Conservation (phyloP, 192 early-diverging fungal species). For the Geranomyces michiganensis region DNA sequence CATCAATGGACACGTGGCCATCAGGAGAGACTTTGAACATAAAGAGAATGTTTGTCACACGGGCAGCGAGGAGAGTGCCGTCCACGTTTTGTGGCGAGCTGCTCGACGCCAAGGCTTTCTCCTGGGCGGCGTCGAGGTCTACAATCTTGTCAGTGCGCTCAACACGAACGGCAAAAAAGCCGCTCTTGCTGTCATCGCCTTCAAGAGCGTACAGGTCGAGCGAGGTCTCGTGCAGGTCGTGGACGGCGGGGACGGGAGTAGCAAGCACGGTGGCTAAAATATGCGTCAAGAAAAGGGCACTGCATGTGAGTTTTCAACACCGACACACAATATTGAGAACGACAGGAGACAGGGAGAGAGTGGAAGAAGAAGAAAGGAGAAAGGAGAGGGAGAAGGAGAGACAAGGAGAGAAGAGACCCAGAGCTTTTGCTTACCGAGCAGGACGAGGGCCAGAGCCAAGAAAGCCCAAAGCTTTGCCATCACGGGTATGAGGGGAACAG, state of each 20-base stretch:
- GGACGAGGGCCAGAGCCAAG: slow-evolving; percentile 2
- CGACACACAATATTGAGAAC: no score
- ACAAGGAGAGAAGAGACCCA: not conserved
- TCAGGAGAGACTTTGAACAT: slow-evolving; percentile 41
- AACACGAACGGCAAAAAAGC: slow-evolving; percentile 41
- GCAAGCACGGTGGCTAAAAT: slow-evolving; percentile 18
- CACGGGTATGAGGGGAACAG: not conserved
- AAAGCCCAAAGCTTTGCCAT: not conserved
- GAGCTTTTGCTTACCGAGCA: not conserved
- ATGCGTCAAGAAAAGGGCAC: not conserved
- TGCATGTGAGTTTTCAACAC: no score
- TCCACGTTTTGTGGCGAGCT: not conserved
- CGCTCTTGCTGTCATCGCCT: slow-evolving; percentile 1
- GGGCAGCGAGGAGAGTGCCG: slow-evolving; percentile 31
- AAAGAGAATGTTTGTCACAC: slow-evolving; percentile 35
- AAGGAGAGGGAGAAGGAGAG: not conserved
- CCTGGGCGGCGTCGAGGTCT: slow-evolving; percentile 20
- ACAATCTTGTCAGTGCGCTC: slow-evolving; percentile 38
- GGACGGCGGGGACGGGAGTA: slow-evolving; percentile 19
- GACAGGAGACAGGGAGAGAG: not conserved
- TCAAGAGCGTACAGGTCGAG: slow-evolving; percentile 39
- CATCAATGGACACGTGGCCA: slow-evolving; percentile 37
- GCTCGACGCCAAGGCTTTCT: not conserved
- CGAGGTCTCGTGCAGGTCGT: slow-evolving; percentile 36
- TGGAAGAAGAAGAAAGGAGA: not conserved